These are phyloP conservation scores for Draba incana DNA, from an alignment of 345 rosid species.

Conservation along the genomic window DNA sequence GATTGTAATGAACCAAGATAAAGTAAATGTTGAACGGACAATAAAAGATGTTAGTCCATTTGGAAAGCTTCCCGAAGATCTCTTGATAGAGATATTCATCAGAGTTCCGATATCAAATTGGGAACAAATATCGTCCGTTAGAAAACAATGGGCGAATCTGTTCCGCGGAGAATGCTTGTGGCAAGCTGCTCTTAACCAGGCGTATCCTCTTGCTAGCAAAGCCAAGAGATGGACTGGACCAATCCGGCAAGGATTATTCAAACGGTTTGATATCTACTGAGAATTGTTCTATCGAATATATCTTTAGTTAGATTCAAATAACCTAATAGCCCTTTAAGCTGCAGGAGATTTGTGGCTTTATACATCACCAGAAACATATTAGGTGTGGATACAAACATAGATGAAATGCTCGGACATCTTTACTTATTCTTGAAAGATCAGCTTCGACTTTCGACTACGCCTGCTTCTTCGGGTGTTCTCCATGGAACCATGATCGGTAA, in stretches of 20 bases:
- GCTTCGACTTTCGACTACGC: slow-evolving; percentile 62
- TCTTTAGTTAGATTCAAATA: slow-evolving; percentile 7
- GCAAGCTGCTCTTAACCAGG: slow-evolving; percentile 72
- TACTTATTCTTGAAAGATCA: slow-evolving; percentile 87
- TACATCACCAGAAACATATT: slow-evolving; percentile 63
- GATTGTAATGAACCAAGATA: slow-evolving; percentile 52
- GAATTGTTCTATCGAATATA: neutral
- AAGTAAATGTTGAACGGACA: slow-evolving; percentile 34
- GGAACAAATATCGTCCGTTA: slow-evolving; percentile 65
- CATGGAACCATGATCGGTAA: slow-evolving; percentile 89
- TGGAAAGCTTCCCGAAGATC: slow-evolving; percentile 75
- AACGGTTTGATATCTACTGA: slow-evolving; percentile 49
- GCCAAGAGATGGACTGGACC: slow-evolving; percentile 86
- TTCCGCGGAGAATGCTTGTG: slow-evolving; percentile 80
- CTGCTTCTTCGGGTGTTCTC: slow-evolving; percentile 68
- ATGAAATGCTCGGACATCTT: slow-evolving; percentile 83
- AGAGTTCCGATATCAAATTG: slow-evolving; percentile 68
- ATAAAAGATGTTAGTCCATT: slow-evolving; percentile 46
- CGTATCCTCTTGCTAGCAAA: slow-evolving; percentile 57
- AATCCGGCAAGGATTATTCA: slow-evolving; percentile 68
- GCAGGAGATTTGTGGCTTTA: slow-evolving; percentile 81
- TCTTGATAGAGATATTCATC: slow-evolving; percentile 75
- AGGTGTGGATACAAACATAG: slow-evolving; percentile 57
- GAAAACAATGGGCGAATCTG: slow-evolving; percentile 71
- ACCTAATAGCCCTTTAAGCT: slow-evolving; percentile 34